Evolutionary conservation across 768 basidiomycete genomes (phyloP), one percentile per base, ranked within the genome.

Genomic region (Naematelia aurantialba): DNA sequence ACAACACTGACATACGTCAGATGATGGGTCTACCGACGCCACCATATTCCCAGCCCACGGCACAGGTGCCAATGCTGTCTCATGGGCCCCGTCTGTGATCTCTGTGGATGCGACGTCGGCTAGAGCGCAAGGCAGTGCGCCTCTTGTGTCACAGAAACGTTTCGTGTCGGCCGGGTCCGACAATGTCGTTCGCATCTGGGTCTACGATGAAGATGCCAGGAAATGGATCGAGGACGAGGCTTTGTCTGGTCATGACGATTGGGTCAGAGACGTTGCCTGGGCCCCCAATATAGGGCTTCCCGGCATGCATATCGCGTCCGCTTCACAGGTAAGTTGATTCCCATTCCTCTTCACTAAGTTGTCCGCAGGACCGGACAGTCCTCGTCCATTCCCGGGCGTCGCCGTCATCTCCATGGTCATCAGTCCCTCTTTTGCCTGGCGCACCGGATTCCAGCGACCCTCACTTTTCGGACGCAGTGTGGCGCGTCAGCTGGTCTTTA

Each of bases 241-340:
- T 0, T 83, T 99, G 22, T 89, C 90, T 51, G 92, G 91, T 0
- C 94, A 99, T 77, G 84, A 87, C 0, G 94, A 99, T 77, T 99
- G 94, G 94, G 93, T 99, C 21, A 83, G 94, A 48, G 94, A 98
- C 74, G 93, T 97, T n/a, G 90, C 94, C 0, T 98, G 93, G 92
- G 93, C 93, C 0, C 94, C 96, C 0, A 96, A 91, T 66, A 93
- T 97, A 62, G 96, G 96, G 0, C 82, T 98, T 14, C 91, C 94
- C 0, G 83, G 91, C 62, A 88, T 87, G 72, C 97, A 97, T 78
- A 90, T 99, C 62, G 96, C 96, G 4, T 93, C 92, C 1, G 91
- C 91, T 0, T 92, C 90, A 0, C 93, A 97, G 80, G 85, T 85
- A 52, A 49, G 81, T 69, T 39, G 17, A 8, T 8, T 39, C 17